Conservation (phyloP, 345 rosid species). For the Camelina hispida region DNA sequence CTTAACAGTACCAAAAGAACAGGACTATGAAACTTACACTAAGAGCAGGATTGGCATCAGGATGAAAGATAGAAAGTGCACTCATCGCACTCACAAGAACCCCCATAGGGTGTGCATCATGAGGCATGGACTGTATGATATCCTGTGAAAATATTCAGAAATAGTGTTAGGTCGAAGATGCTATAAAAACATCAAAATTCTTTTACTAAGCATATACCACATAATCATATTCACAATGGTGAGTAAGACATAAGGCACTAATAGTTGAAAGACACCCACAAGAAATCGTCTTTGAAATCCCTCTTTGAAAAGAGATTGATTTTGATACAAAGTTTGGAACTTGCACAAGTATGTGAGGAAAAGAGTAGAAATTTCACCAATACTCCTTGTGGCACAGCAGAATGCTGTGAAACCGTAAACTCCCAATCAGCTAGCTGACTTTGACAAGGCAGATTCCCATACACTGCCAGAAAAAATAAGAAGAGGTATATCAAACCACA, state of each 20-base stretch:
- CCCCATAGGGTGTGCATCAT: conserved; percentile 98
- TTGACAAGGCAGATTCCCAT: conserved; percentile 80
- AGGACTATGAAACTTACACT: conserved; percentile 54
- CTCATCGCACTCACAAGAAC: conserved; percentile 93
- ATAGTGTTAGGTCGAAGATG: conserved; percentile 6
- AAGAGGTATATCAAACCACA: background rate
- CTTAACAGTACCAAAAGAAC: background rate
- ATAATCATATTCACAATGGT: background rate
- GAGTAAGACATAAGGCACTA: background rate
- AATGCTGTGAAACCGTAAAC: conserved; percentile 90
- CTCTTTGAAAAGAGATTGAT: background rate
- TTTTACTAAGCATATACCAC: background rate
- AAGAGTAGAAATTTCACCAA: conserved; percentile 54
- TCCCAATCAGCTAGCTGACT: conserved; percentile 94
- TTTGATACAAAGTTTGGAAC: background rate
- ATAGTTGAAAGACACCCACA: background rate
- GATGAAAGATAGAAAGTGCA: conserved; percentile 90
- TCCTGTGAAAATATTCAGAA: conserved; percentile 54
- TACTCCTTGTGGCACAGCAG: conserved; percentile 95
- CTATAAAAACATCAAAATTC: background rate
- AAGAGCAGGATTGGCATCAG: conserved; percentile 98
- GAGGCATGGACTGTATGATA: conserved; percentile 92
- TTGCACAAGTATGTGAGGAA: background rate
- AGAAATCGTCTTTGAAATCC: background rate
- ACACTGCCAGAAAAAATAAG: conserved; percentile 61